Conservation (phyloP, 78 protist species). For the Dictyostelium intermedium region DNA sequence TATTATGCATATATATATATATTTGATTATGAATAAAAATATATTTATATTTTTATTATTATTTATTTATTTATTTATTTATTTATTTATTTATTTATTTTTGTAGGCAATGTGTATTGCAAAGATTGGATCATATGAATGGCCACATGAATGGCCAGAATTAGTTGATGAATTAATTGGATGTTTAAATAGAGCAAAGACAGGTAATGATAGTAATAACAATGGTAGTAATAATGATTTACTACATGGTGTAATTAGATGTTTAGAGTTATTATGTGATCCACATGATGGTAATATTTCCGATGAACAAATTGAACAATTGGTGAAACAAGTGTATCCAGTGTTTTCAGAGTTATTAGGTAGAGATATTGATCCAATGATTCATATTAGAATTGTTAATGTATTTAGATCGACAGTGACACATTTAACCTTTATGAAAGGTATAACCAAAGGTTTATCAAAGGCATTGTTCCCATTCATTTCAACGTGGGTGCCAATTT, state of each 20-base stretch:
- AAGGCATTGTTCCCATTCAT: neutral
- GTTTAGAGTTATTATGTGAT: conserved; percentile 42
- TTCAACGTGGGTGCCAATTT: conserved; percentile 17
- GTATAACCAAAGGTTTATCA: neutral
- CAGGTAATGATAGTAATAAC: neutral
- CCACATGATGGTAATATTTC: neutral
- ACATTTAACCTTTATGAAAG: neutral
- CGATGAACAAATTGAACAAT: neutral
- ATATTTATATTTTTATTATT: neutral
- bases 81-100: neutral
- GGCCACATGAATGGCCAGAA: conserved; percentile 66
- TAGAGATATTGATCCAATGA: neutral
- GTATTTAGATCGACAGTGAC: neutral
- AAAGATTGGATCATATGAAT: conserved; percentile 43
- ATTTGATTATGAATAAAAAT: no score
- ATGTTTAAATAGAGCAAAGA: conserved; percentile 20
- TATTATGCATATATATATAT: no score
- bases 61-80: neutral
- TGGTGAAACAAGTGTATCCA: conserved; percentile 5
- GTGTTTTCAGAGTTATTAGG: neutral
- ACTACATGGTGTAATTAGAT: conserved; percentile 20
- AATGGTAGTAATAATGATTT: neutral
- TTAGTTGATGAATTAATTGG: conserved; percentile 17
- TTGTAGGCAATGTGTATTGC: conserved; percentile 74
- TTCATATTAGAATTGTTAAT: conserved; percentile 15